A percentile compares a stretch with the other conserved stretches of the same genome.
Conservation (phyloP, 768 basidiomycete species). For the Lentinula sp. region DNA sequence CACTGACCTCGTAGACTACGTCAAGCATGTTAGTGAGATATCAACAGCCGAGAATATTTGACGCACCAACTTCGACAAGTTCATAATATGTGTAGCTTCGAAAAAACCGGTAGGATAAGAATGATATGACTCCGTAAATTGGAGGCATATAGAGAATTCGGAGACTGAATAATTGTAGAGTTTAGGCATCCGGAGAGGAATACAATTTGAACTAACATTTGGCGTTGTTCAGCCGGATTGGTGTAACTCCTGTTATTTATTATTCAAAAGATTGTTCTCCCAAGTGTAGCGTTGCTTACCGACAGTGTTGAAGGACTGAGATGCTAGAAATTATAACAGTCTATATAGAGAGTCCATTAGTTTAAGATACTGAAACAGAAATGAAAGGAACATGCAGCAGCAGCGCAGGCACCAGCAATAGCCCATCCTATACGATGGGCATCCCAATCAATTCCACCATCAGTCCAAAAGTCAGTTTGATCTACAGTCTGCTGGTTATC, state of each 20-base stretch:
- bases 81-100: slow-evolving; percentile 65
- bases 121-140: slow-evolving; percentile 76
- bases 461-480: slow-evolving; percentile 54
- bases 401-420: slow-evolving; percentile 49
- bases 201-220: slow-evolving; percentile 48
- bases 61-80: slow-evolving; percentile 43
- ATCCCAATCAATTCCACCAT: slow-evolving; percentile 39
- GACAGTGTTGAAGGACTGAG: slow-evolving; percentile 55
- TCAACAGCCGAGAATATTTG: not conserved
- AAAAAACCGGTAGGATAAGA: slow-evolving; percentile 83
- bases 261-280: not conserved
- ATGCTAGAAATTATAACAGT: slow-evolving; percentile 55
- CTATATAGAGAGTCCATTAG: slow-evolving; percentile 21
- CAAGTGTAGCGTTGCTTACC: slow-evolving; percentile 31
- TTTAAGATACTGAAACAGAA: not conserved
- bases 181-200: not conserved
- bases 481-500: slow-evolving; percentile 43
- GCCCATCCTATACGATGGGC: slow-evolving; percentile 59
- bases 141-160: slow-evolving; percentile 83
- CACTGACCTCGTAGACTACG: slow-evolving; percentile 61
- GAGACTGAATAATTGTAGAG: slow-evolving; percentile 34
- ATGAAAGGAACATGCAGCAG: slow-evolving; percentile 30
- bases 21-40: slow-evolving; percentile 17
- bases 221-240: slow-evolving; percentile 68
- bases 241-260: slow-evolving; percentile 54